Evolutionary conservation across 2,329 filamentous ascomycete species (phyloP), one percentile per base, ranked within the genome.

Genomic region (Catunica adiposa): DNA sequence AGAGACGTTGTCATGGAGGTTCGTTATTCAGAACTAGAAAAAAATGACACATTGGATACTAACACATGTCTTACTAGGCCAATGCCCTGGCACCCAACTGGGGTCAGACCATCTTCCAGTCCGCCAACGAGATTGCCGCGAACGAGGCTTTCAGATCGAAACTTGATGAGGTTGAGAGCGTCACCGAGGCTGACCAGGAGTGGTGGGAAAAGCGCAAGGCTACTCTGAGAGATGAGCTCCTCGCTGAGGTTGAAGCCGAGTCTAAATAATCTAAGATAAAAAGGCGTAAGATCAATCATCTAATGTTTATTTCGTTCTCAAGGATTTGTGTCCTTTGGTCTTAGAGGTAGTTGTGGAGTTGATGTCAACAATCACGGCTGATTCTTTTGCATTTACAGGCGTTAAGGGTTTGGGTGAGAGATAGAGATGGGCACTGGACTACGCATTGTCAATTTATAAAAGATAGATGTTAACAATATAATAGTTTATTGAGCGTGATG

Each of bases 61-160:
- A 22, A 25, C 17, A 26, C 8, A 23, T 46, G 17, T 34, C 25
- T 22, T 54, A 17, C 31, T 61, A 96, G 88, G 92, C 94, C 63
- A 97, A 97, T 67, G 89, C 86, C 20, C 84, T 96, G 61, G 77
- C 80, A 1, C 83, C 86, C 51, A 83, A 84, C 68, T 98, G 92
- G 92, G 92, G 92, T 59, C 83, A 92, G 66, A 81, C 79, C 56
- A 97, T 98, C 67, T 98, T 98, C 78, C 92, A 98, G 69, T 89
- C 86, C 48, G 92, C 92, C 56, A 94, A 94, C 69, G 92, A 98
- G 70, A 96, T 98, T 70, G 82, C 85, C 58, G 84, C 88, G 65
- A 96, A 96, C 71, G 78, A 79, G 44, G 71, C 82, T 50, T 77
- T 95, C 64, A 85, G 88, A 61, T 75, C 83, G 61, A 79, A 83